Evolutionary conservation across 2,329 filamentous ascomycete species (phyloP).

Genomic region (Diaporthe amygdali): DNA sequence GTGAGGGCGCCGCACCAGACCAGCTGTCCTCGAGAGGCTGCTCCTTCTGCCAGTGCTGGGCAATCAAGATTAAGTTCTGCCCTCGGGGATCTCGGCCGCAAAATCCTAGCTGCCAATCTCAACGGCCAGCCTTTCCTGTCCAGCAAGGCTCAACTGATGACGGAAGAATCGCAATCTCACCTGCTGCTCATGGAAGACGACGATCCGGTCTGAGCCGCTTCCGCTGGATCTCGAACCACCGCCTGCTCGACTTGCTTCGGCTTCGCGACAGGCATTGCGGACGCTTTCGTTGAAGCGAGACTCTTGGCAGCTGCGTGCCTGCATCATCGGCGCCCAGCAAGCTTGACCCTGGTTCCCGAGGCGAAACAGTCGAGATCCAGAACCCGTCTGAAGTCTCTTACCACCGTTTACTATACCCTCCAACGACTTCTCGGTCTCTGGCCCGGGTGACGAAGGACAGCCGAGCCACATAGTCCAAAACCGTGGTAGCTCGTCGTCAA

Average conservation of each 20-base stretch:
- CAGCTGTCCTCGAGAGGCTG: background rate
- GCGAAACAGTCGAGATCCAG: slow-evolving; percentile 10
- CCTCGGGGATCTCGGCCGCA: slow-evolving; percentile 6
- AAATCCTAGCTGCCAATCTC: background rate
- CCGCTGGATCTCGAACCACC: background rate
- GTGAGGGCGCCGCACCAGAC: background rate
- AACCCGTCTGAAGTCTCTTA: background rate
- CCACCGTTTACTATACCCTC: background rate
- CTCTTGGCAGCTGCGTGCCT: slow-evolving; percentile 6
- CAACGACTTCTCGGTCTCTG: background rate
- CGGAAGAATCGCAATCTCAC: background rate
- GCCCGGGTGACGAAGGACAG: background rate
- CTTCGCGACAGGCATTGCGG: background rate
- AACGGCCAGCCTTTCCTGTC: background rate
- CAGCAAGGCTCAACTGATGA: background rate
- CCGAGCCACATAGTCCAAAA: background rate
- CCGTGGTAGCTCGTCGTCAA: slow-evolving; percentile 3
- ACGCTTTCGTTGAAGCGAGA: slow-evolving; percentile 4
- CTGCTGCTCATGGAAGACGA: background rate
- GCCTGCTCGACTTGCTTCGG: background rate
- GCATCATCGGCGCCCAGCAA: background rate
- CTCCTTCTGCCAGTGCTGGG: background rate
- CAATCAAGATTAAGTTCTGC: background rate
- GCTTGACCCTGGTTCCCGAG: background rate
- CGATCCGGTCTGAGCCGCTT: background rate